A percentile compares a stretch with the other conserved stretches of the same genome.
phyloP scores from a whole-genome alignment of 2,329 filamentous ascomycete species.

The Sarocladium oryzae region DNA sequence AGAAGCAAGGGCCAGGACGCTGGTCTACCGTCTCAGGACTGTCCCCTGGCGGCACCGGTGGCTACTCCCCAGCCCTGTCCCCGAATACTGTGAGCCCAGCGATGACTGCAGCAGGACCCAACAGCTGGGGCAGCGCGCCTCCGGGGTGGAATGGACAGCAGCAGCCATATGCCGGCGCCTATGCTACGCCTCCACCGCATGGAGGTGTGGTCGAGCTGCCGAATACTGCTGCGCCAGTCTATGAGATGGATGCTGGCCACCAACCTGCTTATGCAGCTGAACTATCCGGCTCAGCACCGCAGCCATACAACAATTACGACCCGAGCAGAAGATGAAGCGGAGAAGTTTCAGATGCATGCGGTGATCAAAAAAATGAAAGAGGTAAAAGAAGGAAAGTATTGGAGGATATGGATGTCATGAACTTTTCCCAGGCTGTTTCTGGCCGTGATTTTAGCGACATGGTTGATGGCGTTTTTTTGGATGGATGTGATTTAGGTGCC shows the following conservation, averaged over 20 bases:
- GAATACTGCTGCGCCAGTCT: conserved; percentile 6
- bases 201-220: conserved; percentile 13
- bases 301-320: neutral
- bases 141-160: neutral
- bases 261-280: conserved; percentile 12
- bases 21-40: conserved; percentile 7
- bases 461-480: neutral
- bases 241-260: conserved; percentile 20
- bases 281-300: conserved; percentile 8
- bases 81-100: neutral
- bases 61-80: neutral
- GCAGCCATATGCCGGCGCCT: neutral
- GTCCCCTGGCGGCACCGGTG: neutral
- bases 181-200: neutral
- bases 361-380: too few species aligned
- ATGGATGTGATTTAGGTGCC: neutral
- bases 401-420: too few species aligned
- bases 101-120: neutral
- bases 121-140: neutral
- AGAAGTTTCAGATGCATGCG: neutral
- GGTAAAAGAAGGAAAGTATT: too few species aligned
- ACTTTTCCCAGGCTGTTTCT: too few species aligned
- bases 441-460: neutral
- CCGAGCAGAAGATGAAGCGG: neutral
- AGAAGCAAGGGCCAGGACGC: neutral